A percentile compares a stretch with the other conserved stretches of the same genome.
Conservation (phyloP, 2,329 filamentous ascomycete genomes). For the Colletotrichum sp. region DNA sequence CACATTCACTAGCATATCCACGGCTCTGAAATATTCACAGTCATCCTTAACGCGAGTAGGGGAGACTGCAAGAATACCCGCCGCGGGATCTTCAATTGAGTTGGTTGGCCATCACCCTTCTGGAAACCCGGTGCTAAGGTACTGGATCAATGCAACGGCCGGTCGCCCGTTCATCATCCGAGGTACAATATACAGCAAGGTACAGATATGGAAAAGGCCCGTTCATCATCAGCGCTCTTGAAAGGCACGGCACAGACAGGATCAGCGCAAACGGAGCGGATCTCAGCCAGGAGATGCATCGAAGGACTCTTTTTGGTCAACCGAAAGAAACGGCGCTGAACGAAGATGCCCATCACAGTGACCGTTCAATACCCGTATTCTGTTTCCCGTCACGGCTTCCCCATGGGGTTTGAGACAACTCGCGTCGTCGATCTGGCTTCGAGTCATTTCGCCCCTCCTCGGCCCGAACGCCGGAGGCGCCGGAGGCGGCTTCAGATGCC, state of each 20-base stretch:
- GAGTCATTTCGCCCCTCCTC: neutral
- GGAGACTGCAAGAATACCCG: neutral
- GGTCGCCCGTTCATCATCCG: no score
- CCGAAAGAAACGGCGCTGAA: neutral
- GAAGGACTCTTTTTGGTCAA: neutral
- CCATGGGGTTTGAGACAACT: neutral
- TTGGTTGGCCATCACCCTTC: neutral
- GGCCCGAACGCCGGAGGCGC: neutral
- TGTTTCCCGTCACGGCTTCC: neutral
- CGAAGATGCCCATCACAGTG: neutral
- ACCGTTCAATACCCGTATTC: neutral
- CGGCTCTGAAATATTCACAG: fast-evolving
- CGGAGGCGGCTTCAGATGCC: neutral
- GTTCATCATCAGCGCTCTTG: neutral
- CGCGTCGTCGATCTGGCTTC: neutral
- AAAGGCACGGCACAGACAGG: neutral
- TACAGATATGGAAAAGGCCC: no score
- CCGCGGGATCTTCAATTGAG: neutral
- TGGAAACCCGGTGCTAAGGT: neutral
- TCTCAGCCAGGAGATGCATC: neutral
- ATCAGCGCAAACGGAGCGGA: neutral
- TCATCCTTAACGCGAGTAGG: neutral
- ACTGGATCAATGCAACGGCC: neutral
- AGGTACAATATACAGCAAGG: no score
- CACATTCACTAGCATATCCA: neutral